These are phyloP conservation scores for Sarocladium oryzae DNA, from an alignment of 2,329 filamentous ascomycete genomes.

Conservation along the genomic window DNA sequence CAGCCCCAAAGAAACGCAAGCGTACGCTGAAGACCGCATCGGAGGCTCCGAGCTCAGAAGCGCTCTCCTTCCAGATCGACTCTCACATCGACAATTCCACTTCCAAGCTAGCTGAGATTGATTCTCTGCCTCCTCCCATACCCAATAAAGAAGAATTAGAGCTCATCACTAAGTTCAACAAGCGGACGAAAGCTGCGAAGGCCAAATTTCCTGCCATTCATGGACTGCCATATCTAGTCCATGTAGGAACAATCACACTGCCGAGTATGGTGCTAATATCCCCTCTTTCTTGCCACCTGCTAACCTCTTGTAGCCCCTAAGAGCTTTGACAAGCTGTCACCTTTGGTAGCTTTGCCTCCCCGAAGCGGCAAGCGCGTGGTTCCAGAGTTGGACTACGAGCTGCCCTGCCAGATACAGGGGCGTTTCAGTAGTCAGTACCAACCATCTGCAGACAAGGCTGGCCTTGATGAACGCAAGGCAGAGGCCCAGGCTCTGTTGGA, in stretches of 20 bases:
- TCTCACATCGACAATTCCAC: constrained; percentile 20
- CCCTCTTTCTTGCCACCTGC: neutral
- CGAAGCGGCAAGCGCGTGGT: constrained; percentile 32
- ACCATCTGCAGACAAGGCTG: constrained; percentile 31
- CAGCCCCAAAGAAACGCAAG: constrained; percentile 32
- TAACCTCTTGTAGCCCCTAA: constrained; percentile 26
- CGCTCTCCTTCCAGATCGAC: constrained; percentile 16
- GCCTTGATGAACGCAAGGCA: constrained; percentile 33
- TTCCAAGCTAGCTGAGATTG: constrained; percentile 30
- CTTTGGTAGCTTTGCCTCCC: constrained; percentile 34
- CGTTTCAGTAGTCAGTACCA: constrained; percentile 34
- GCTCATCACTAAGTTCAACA: constrained; percentile 30
- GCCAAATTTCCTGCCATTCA: constrained; percentile 31
- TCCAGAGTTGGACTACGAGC: constrained; percentile 29
- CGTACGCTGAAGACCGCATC: constrained; percentile 22
- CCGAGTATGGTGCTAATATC: constrained; percentile 20
- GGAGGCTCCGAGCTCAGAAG: constrained; percentile 21
- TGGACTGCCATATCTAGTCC: constrained; percentile 31
- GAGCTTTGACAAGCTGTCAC: constrained; percentile 38
- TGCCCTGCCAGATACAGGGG: constrained; percentile 39
- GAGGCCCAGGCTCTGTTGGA: constrained; percentile 34
- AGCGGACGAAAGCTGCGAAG: constrained; percentile 30
- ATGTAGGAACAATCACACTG: constrained; percentile 33
- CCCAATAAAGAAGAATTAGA: constrained; percentile 28
- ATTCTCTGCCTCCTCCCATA: constrained; percentile 23